Evolutionary conservation across 768 basidiomycete genomes (phyloP).

Genomic region (Floccularia luteovirens): DNA sequence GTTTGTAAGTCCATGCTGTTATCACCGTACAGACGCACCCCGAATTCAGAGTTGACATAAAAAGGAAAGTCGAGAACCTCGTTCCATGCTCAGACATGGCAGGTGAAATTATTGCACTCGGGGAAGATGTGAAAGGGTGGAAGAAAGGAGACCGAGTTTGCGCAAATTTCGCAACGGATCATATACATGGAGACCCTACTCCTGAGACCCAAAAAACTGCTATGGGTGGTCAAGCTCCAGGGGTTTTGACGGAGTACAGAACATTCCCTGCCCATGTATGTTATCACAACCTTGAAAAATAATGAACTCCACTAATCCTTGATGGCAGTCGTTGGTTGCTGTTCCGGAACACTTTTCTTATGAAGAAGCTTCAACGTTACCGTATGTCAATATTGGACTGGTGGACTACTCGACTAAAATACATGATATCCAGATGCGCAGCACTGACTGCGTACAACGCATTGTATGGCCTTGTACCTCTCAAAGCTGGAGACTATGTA

Average conservation of each 20-base stretch:
- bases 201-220: slow-evolving; percentile 22
- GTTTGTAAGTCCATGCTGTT: slow-evolving; percentile 13
- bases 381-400: slow-evolving; percentile 33
- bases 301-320: not conserved
- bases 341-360: slow-evolving; percentile 52
- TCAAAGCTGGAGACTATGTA: slow-evolving; percentile 54
- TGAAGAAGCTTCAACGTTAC: slow-evolving; percentile 59
- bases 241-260: slow-evolving; percentile 47
- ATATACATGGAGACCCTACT: slow-evolving; percentile 34
- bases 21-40: not conserved
- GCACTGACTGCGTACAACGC: slow-evolving; percentile 61
- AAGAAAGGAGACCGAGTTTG: slow-evolving; percentile 49
- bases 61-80: slow-evolving; percentile 13
- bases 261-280: slow-evolving; percentile 26
- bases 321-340: slow-evolving; percentile 33
- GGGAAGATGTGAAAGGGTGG: slow-evolving; percentile 37
- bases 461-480: slow-evolving; percentile 33
- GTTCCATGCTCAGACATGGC: slow-evolving; percentile 45
- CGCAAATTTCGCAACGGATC: slow-evolving; percentile 43
- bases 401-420: no score
- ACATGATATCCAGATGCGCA: slow-evolving; percentile 32
- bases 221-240: slow-evolving; percentile 41
- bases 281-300: not conserved
- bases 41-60: slow-evolving; percentile 2
- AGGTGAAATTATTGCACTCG: slow-evolving; percentile 46